Conservation (phyloP, 1,284 basidiomycete genomes). For the Cutaneotrichosporon cavernicola region DNA sequence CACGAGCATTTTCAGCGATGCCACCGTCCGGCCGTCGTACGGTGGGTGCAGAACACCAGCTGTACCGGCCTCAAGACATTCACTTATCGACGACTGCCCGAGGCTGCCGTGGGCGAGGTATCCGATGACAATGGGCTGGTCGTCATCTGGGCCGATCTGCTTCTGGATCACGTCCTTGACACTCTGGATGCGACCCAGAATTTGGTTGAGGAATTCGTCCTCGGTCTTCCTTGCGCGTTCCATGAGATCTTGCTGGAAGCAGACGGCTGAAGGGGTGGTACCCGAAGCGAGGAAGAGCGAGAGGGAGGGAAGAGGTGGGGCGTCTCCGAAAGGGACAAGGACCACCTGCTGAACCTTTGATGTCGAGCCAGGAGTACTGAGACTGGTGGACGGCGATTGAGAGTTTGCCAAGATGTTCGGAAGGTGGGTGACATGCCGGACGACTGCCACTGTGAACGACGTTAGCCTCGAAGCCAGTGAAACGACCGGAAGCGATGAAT, state of each 20-base stretch:
- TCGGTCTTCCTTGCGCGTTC: conserved; percentile 46
- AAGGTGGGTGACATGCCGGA: conserved; percentile 42
- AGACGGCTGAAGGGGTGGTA: conserved; percentile 51
- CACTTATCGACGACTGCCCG: conserved; percentile 34
- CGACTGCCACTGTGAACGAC: conserved; percentile 37
- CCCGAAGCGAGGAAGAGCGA: conserved; percentile 46
- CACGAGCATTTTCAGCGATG: conserved; percentile 35
- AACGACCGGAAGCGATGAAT: background rate
- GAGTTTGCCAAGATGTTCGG: conserved; percentile 29
- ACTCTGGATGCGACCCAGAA: conserved; percentile 34
- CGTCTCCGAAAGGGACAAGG: conserved; percentile 49
- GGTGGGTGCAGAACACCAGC: conserved; percentile 50
- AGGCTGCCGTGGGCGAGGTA: conserved; percentile 49
- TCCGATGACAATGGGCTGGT: conserved; percentile 44
- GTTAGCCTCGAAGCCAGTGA: background rate
- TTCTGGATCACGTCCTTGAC: conserved; percentile 48
- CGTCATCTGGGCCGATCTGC: conserved; percentile 40
- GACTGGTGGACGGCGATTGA: conserved; percentile 12
- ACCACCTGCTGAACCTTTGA: conserved; percentile 36
- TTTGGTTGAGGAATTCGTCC: conserved; percentile 48
- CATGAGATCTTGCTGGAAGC: conserved; percentile 52
- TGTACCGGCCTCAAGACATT: conserved; percentile 46
- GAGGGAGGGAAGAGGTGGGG: conserved; percentile 48
- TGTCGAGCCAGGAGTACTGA: conserved; percentile 11
- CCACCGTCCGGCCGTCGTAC: conserved; percentile 36